phyloP scores from a whole-genome alignment of 2,329 filamentous ascomycete species.

The Helotiales sp. region DNA sequence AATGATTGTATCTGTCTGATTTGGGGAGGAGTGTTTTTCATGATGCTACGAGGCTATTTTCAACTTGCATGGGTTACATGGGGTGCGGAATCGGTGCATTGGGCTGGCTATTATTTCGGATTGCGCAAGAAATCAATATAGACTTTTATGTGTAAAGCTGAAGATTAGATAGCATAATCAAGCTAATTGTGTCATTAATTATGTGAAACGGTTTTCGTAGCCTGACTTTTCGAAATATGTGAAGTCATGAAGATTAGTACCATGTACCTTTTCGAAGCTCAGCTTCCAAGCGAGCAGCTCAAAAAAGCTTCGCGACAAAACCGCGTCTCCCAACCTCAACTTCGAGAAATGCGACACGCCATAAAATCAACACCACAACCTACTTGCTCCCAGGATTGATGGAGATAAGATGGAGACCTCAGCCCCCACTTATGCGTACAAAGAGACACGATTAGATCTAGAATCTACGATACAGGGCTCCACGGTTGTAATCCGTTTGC shows the following conservation, averaged over 20 bases:
- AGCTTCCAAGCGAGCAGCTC: background rate
- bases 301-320: slow-evolving; percentile 15
- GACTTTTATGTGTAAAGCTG: slow-evolving; percentile 19
- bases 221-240: background rate
- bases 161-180: slow-evolving; percentile 15
- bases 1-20: background rate
- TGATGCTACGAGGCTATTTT: slow-evolving; percentile 25
- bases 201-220: background rate
- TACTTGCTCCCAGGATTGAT: slow-evolving; percentile 48
- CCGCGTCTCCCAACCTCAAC: slow-evolving; percentile 14
- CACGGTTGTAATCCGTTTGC: slow-evolving; percentile 72
- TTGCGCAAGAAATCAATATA: slow-evolving; percentile 16
- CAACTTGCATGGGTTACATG: slow-evolving; percentile 28
- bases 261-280: too few species aligned
- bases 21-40: slow-evolving; percentile 11
- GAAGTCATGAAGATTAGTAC: too few species aligned
- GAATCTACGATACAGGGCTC: slow-evolving; percentile 73
- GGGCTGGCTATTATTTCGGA: slow-evolving; percentile 20
- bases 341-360: slow-evolving; percentile 36
- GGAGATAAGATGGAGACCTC: slow-evolving; percentile 71
- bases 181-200: background rate
- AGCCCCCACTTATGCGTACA: slow-evolving; percentile 73
- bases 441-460: slow-evolving; percentile 84
- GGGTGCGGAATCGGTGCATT: slow-evolving; percentile 30
- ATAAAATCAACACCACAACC: slow-evolving; percentile 19